phyloP scores from a whole-genome alignment of 768 basidiomycete species.

The Favolaschia claudopus region DNA sequence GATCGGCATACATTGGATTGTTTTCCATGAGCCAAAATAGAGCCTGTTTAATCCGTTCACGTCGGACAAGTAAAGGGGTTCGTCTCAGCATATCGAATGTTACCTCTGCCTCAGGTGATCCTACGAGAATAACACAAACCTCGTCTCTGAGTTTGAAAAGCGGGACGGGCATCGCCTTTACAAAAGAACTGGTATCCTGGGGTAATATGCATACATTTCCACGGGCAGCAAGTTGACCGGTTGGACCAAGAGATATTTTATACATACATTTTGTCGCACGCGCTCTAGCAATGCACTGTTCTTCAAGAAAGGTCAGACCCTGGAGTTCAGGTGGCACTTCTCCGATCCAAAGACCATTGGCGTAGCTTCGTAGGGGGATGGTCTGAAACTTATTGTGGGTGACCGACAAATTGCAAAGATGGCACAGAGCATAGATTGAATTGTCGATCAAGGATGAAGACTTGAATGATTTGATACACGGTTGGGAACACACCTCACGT shows the following conservation, averaged over 20 bases:
- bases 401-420: neutral
- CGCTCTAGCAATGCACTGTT: constrained; percentile 22
- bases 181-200: constrained; percentile 11
- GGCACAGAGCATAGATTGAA: too few species aligned
- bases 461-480: neutral
- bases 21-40: constrained; percentile 14
- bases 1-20: constrained; percentile 23
- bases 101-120: constrained; percentile 17
- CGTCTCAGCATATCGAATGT: constrained; percentile 9
- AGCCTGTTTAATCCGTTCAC: neutral
- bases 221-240: constrained; percentile 23
- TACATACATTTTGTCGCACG: constrained; percentile 21
- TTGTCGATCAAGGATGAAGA: neutral
- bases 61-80: constrained; percentile 13
- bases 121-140: constrained; percentile 24
- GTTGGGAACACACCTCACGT: neutral
- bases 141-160: constrained; percentile 17
- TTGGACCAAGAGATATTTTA: constrained; percentile 17
- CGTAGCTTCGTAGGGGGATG: constrained; percentile 24
- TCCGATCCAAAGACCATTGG: constrained; percentile 28
- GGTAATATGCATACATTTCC: constrained; percentile 26
- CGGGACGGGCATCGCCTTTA: constrained; percentile 15
- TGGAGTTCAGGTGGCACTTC: constrained; percentile 7
- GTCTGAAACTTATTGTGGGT: neutral
- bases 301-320: constrained; percentile 22